A percentile compares a stretch with the other conserved stretches of the same genome.
phyloP scores from a whole-genome alignment of 23 red algal genomes.

The Gracilaria domingensis region DNA sequence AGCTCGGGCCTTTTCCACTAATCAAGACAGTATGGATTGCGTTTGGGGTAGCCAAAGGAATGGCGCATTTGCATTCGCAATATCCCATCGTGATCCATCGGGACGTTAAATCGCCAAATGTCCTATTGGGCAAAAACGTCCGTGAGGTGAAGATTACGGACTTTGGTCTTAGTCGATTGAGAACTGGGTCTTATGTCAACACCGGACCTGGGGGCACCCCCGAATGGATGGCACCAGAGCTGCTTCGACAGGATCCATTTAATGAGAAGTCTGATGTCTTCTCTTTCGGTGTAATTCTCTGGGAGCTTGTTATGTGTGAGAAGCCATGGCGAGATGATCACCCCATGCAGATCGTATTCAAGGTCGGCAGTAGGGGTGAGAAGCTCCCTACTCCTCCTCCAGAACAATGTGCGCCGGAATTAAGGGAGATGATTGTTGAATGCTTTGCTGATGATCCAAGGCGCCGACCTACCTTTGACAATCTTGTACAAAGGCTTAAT shows the following conservation, averaged over 20 bases:
- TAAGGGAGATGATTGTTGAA: slow-evolving; percentile 87
- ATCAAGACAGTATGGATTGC: slow-evolving; percentile 93
- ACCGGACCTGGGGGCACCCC: slow-evolving; percentile 98
- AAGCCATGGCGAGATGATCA: slow-evolving; percentile 98
- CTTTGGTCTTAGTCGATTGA: slow-evolving; percentile 92
- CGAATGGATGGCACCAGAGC: slow-evolving; percentile 99
- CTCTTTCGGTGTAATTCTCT: slow-evolving; percentile 99
- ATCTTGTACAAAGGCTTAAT: slow-evolving; percentile 76
- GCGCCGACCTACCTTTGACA: slow-evolving; percentile 66
- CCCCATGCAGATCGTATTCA: slow-evolving; percentile 97
- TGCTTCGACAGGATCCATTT: slow-evolving; percentile 91
- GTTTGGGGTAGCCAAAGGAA: slow-evolving; percentile 92
- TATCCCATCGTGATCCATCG: slow-evolving; percentile 93
- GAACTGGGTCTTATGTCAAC: slow-evolving; percentile 84
- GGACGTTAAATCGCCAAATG: slow-evolving; percentile 97
- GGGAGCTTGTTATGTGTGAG: slow-evolving; percentile 98
- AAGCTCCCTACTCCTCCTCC: slow-evolving; percentile 84
- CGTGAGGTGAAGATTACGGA: slow-evolving; percentile 94
- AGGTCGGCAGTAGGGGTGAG: slow-evolving; percentile 88
- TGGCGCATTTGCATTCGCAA: slow-evolving; percentile 94
- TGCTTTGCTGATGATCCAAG: slow-evolving; percentile 80
- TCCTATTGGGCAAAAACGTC: slow-evolving; percentile 87
- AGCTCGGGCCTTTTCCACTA: slow-evolving; percentile 82
- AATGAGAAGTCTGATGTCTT: slow-evolving; percentile 96
- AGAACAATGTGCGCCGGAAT: slow-evolving; percentile 69